Percentiles rank a stretch among this genome's conserved stretches.
These are phyloP conservation scores for Lactifluus hygrophoroides DNA, from an alignment of 768 basidiomycete species.

Conservation along the genomic window DNA sequence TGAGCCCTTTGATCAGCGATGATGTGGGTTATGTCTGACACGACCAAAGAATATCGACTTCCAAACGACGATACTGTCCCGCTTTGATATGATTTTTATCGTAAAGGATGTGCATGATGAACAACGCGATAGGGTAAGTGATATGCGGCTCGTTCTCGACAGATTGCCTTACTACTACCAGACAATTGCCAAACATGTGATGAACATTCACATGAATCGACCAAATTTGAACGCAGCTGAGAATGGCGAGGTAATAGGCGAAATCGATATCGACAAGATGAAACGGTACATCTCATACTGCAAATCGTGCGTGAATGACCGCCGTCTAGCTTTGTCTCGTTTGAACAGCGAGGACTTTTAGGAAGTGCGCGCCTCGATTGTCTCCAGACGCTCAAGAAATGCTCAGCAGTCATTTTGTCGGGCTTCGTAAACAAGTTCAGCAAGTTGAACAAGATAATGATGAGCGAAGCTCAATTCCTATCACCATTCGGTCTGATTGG, in stretches of 20 bases:
- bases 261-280: slow-evolving; percentile 97
- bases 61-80: slow-evolving; percentile 94
- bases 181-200: slow-evolving; percentile 95
- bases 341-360: slow-evolving; percentile 26
- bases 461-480: slow-evolving; percentile 95
- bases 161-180: slow-evolving; percentile 28
- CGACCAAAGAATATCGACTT: slow-evolving; percentile 79
- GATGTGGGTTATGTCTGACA: background rate
- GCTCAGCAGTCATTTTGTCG: slow-evolving; percentile 92
- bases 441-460: slow-evolving; percentile 96
- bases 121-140: slow-evolving; percentile 70
- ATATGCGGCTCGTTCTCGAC: background rate
- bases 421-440: slow-evolving; percentile 86
- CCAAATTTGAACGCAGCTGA: slow-evolving; percentile 56
- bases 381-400: slow-evolving; percentile 93
- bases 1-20: slow-evolving; percentile 25
- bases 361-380: slow-evolving; percentile 93
- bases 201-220: slow-evolving; percentile 98
- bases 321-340: background rate
- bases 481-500: slow-evolving; percentile 78
- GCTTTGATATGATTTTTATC: slow-evolving; percentile 99
- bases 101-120: slow-evolving; percentile 98
- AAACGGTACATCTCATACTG: slow-evolving; percentile 95
- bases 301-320: slow-evolving; percentile 56
- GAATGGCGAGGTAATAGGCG: slow-evolving; percentile 62